Evolutionary conservation across 805 yeast genomes (phyloP), one percentile per base, ranked within the genome.

Genomic region (Lipomyces oligophaga): DNA sequence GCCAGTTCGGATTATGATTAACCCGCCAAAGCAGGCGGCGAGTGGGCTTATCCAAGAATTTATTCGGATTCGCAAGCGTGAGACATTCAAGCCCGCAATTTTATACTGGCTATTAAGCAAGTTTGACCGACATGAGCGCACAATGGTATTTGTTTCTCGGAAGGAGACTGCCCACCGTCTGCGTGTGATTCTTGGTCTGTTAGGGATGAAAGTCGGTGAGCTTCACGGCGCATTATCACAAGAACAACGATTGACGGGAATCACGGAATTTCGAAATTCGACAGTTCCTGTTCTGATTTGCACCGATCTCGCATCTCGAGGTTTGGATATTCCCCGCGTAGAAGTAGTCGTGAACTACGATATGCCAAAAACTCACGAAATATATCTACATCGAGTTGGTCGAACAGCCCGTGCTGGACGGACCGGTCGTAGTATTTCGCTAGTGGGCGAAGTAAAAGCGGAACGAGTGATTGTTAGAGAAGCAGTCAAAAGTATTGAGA

Each of bases 331-430:
- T 62, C 97, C 97, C 52, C 90, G 90, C 68, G 89, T 93, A 64
- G 97, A 89, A 65, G 80, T 83, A 49, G 99, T 93, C 38, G 77
- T 93, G 62, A 93, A 93, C 68, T 93, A 75, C 66, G 98, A 93
- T 63, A 86, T 93, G 94, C 98, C 98, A 41, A 85, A 86, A 65
- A 74, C 85, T 25, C 82, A 85, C 61, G 98, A 93, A 57, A 77
- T 90, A 31, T 93, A 93, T 66, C 73, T 93, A 60, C 98, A 93
- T 70, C 84, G 98, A 74, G 96, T 93, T 50, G 98, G 98, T 69
- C 85, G 98, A 76, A 93, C 97, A 45, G 99, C 99, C 7, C 86
- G 99, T 78, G 99, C 97, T 41, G 97, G 97, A 18, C 79, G 97
- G 68, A 86, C 85, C 43, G 99, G 99, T 76, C 78, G 78, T 46